A percentile compares a stretch with the other conserved stretches of the same genome.
These are phyloP conservation scores for Heterobasidion irregulare DNA, from an alignment of 1,284 basidiomycete genomes.

Conservation along the genomic window DNA sequence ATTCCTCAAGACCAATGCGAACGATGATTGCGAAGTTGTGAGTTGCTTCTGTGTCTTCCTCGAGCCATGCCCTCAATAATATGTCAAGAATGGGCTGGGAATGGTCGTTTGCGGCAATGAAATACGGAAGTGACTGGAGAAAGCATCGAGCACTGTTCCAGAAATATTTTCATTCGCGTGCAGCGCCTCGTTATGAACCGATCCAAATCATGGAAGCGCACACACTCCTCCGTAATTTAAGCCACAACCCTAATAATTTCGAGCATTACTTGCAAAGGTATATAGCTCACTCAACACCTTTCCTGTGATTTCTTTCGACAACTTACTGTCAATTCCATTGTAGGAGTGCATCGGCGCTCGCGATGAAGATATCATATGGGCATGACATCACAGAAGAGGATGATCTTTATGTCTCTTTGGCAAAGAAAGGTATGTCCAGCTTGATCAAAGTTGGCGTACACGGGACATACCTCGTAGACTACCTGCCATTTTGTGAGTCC, in stretches of 20 bases:
- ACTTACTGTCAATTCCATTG: not conserved
- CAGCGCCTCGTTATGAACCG: slow-evolving; percentile 23
- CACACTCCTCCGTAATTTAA: slow-evolving; percentile 16
- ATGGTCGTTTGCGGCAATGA: slow-evolving; percentile 39
- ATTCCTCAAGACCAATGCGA: not conserved
- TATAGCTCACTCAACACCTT: not conserved
- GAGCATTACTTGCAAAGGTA: slow-evolving; percentile 15
- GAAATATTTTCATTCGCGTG: slow-evolving; percentile 30
- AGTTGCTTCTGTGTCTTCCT: not conserved
- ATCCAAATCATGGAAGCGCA: slow-evolving; percentile 30
- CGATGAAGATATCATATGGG: slow-evolving; percentile 19
- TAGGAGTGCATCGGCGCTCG: slow-evolving; percentile 15
- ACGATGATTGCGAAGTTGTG: not conserved
- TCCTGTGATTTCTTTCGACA: not conserved
- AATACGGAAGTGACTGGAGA: slow-evolving; percentile 32
- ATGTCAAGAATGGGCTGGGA: slow-evolving; percentile 36
- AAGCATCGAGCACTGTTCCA: slow-evolving; percentile 35
- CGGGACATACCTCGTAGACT: slow-evolving; percentile 22
- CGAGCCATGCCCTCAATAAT: not conserved
- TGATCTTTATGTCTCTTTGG: slow-evolving; percentile 34
- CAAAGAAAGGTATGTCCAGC: slow-evolving; percentile 22
- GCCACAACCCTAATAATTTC: slow-evolving; percentile 10
- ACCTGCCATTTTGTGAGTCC: slow-evolving; percentile 16
- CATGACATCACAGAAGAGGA: slow-evolving; percentile 25
- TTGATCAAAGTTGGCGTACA: slow-evolving; percentile 15